These are phyloP conservation scores for Serendipita sp. DNA, from an alignment of 768 basidiomycete species.

Conservation along the genomic window DNA sequence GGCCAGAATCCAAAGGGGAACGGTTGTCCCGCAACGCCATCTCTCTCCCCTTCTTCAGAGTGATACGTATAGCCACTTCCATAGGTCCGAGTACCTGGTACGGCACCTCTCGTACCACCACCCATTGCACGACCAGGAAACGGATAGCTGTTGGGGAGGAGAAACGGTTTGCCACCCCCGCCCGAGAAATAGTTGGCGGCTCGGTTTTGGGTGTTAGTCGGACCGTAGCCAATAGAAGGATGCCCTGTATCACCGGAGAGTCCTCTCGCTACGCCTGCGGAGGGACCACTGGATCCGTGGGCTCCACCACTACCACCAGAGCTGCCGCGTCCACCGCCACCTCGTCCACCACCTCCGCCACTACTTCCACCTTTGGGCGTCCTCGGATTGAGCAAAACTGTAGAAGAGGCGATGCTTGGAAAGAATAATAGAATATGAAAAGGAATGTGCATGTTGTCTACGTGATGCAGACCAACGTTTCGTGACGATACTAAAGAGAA, in stretches of 20 bases:
- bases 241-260: background rate
- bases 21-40: background rate
- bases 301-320: background rate
- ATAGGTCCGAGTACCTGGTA: constrained; percentile 36
- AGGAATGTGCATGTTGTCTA: too few species aligned
- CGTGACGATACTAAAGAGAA: too few species aligned
- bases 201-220: background rate
- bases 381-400: too few species aligned
- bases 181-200: constrained; percentile 16
- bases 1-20: constrained; percentile 4
- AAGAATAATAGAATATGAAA: too few species aligned
- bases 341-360: background rate
- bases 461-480: too few species aligned
- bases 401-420: too few species aligned
- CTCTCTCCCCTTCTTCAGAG: background rate
- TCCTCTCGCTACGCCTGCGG: background rate
- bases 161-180: constrained; percentile 18
- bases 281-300: background rate
- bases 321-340: background rate
- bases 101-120: constrained; percentile 31
- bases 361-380: too few species aligned
- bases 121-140: constrained; percentile 29
- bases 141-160: constrained; percentile 28
- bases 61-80: constrained; percentile 37
- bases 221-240: background rate